These are phyloP conservation scores for Leucocoprinus leucothites DNA, from an alignment of 768 basidiomycete genomes.

Conservation along the genomic window DNA sequence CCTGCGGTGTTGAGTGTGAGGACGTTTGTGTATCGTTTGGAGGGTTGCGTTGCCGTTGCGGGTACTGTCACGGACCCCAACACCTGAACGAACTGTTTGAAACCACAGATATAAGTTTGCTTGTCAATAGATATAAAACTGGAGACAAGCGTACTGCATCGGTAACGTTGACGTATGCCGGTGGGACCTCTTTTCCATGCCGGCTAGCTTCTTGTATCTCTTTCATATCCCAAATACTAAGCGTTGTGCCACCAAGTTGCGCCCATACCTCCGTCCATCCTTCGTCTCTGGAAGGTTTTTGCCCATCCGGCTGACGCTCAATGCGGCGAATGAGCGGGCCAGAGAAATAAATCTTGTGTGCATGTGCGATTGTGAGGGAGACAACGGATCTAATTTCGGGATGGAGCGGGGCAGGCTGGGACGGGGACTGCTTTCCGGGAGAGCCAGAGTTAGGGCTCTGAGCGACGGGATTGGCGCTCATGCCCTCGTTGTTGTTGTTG, in stretches of 20 bases:
- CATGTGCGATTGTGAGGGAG: constrained; percentile 68
- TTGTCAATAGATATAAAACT: constrained; percentile 1
- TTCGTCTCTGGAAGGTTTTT: constrained; percentile 66
- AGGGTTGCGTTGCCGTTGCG: constrained; percentile 42
- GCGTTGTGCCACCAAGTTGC: constrained; percentile 83
- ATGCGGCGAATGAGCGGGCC: constrained; percentile 76
- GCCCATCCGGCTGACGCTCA: constrained; percentile 77
- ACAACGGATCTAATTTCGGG: constrained; percentile 83
- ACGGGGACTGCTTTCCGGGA: constrained; percentile 17
- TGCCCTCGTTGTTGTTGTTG: too few relatives aligned
- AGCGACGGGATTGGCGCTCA: constrained; percentile 10
- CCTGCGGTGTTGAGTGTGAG: constrained; percentile 94
- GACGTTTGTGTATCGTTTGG: constrained; percentile 69
- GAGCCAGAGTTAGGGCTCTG: constrained; percentile 6
- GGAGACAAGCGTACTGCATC: constrained; percentile 64
- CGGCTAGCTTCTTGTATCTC: constrained; percentile 82
- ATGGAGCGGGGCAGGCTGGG: constrained; percentile 51
- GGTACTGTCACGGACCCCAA: constrained; percentile 72
- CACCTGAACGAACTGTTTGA: constrained; percentile 69
- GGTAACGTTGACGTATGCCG: constrained; percentile 82
- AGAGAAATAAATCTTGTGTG: constrained; percentile 85
- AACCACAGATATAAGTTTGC: constrained; percentile 7
- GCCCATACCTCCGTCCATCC: constrained; percentile 88
- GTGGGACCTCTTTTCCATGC: constrained; percentile 79
- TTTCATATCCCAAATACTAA: constrained; percentile 91